A percentile compares a stretch with the other conserved stretches of the same genome.
phyloP scores from a whole-genome alignment of 2,329 filamentous ascomycete species.

The Salinomyces thailandicus region DNA sequence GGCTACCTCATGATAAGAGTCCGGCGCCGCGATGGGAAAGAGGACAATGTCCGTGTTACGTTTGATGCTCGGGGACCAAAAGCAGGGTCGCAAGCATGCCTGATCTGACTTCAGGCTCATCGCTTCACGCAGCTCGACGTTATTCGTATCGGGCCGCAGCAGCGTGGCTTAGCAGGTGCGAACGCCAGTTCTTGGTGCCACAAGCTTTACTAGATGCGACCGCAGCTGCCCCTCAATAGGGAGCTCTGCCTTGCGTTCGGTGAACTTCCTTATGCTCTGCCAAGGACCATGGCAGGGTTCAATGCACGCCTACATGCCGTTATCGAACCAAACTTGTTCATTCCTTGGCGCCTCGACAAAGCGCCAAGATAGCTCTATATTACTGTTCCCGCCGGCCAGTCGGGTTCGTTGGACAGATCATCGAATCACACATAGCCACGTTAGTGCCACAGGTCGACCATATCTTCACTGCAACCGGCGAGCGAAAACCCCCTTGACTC shows the following conservation, averaged over 20 bases:
- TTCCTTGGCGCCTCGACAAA: not conserved
- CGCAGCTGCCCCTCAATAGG: not conserved
- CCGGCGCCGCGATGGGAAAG: too few relatives aligned
- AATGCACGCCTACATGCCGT: not conserved
- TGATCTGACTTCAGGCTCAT: not conserved
- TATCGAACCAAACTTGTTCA: not conserved
- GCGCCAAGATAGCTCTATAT: too few relatives aligned
- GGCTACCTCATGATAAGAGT: too few relatives aligned
- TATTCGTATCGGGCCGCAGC: not conserved
- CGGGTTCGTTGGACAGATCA: not conserved
- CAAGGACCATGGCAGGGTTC: slow-evolving; percentile 1
- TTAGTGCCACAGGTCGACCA: not conserved
- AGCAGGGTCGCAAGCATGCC: not conserved
- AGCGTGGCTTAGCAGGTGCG: not conserved
- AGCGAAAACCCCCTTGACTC: not conserved
- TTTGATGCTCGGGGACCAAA: too few relatives aligned
- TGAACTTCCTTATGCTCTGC: not conserved
- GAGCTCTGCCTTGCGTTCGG: slow-evolving; percentile 1
- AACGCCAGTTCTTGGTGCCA: not conserved
- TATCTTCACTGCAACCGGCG: not conserved
- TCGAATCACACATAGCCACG: not conserved
- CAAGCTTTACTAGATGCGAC: not conserved
- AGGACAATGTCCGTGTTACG: too few relatives aligned
- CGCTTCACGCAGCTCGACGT: not conserved
- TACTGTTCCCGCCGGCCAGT: too few relatives aligned